phyloP scores from a whole-genome alignment of 23 red algal genomes.

The Gracilaria domingensis region DNA sequence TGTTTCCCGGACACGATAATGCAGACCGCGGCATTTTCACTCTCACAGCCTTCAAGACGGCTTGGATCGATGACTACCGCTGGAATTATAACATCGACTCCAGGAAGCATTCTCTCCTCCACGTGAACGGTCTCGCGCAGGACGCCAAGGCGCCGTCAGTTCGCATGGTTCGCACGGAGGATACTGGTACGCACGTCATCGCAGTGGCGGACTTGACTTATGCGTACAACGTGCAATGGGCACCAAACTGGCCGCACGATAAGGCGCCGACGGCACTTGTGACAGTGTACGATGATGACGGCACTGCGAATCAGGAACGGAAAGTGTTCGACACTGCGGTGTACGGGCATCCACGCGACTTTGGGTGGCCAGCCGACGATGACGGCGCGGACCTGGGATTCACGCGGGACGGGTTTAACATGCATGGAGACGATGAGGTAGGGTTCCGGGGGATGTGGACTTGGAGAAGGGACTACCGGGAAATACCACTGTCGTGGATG shows the following conservation, averaged over 20 bases:
- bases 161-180: slow-evolving; percentile 8
- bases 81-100: slow-evolving; percentile 47
- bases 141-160: slow-evolving; percentile 34
- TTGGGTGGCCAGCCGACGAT: slow-evolving; percentile 17
- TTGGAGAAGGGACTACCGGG: slow-evolving; percentile 45
- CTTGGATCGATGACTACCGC: slow-evolving; percentile 38
- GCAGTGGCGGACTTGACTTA: slow-evolving; percentile 49
- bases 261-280: not conserved
- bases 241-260: slow-evolving; percentile 25
- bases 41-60: slow-evolving; percentile 14
- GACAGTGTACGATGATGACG: not conserved
- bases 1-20: slow-evolving; percentile 59
- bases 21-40: slow-evolving; percentile 64
- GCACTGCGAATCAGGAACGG: not conserved
- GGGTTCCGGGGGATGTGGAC: slow-evolving; percentile 48
- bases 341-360: slow-evolving; percentile 17
- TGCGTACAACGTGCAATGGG: slow-evolving; percentile 70
- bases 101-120: slow-evolving; percentile 35
- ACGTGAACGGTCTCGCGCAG: slow-evolving; percentile 56
- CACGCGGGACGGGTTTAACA: slow-evolving; percentile 9
- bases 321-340: not conserved
- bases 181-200: slow-evolving; percentile 6
- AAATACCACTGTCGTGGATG: not conserved
- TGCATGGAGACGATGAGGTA: slow-evolving; percentile 47
- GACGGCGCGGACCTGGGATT: slow-evolving; percentile 15